Percentiles rank a stretch among this genome's conserved stretches.
phyloP scores from a whole-genome alignment of 495 filamentous ascomycete species.

The Collariella sp. region DNA sequence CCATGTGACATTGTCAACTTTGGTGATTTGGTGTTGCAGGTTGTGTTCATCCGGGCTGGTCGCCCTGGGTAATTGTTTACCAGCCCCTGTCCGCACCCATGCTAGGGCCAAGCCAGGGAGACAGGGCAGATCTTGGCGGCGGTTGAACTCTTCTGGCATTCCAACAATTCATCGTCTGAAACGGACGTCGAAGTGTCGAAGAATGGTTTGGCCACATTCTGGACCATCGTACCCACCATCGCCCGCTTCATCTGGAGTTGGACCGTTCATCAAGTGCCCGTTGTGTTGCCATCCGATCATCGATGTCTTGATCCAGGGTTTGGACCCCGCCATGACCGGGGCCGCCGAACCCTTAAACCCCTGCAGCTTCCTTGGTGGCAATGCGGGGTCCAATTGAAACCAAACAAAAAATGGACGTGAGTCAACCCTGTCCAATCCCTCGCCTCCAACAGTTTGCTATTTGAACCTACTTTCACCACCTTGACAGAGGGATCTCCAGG shows the following conservation, averaged over 20 bases:
- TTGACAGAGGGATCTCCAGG: neutral
- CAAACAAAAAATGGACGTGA: slow-evolving; percentile 1
- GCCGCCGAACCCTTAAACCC: neutral
- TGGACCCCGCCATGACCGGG: neutral
- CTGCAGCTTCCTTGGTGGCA: neutral
- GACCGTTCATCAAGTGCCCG: too few relatives aligned
- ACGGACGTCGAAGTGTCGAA: too few relatives aligned
- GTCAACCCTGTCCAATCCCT: slow-evolving; percentile 10
- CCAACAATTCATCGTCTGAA: too few relatives aligned
- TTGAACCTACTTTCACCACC: neutral
- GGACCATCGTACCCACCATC: too few relatives aligned
- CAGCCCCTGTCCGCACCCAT: neutral
- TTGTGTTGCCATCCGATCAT: too few relatives aligned
- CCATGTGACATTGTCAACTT: neutral
- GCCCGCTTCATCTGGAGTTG: too few relatives aligned
- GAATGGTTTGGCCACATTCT: too few relatives aligned
- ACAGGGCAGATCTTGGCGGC: too few relatives aligned
- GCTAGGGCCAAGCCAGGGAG: too few relatives aligned
- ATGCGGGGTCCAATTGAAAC: neutral
- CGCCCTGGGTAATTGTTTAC: slow-evolving; percentile 3
- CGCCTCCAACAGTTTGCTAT: neutral
- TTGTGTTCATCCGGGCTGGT: neutral
- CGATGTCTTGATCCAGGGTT: neutral
- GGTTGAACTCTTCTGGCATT: too few relatives aligned
- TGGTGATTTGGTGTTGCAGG: neutral